Percentiles rank a stretch among this genome's conserved stretches.
phyloP scores from a whole-genome alignment of 345 rosid genomes.

The Rhizophora mangle region DNA sequence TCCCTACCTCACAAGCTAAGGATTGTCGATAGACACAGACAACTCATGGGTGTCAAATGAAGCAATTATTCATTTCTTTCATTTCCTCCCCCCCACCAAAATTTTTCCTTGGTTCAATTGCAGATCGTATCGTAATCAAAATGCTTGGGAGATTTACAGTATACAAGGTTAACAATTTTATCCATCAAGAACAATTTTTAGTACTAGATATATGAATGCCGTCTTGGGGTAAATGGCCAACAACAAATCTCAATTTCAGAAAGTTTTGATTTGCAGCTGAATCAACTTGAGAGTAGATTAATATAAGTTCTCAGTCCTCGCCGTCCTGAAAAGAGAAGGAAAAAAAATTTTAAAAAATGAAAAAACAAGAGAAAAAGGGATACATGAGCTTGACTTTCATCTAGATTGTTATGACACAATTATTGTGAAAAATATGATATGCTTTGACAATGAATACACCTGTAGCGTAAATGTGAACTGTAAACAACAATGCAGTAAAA shows the following conservation, averaged over 20 bases:
- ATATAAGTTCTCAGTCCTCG: slow-evolving; percentile 25
- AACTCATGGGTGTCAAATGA: background rate
- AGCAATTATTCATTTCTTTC: slow-evolving; percentile 18
- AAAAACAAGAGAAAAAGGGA: background rate
- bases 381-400: background rate
- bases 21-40: too few relatives aligned
- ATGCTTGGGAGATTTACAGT: background rate
- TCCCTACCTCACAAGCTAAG: too few relatives aligned
- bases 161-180: slow-evolving; percentile 9
- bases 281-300: slow-evolving; percentile 2
- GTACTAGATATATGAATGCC: slow-evolving; percentile 18
- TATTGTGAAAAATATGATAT: too few relatives aligned
- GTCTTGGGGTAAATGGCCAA: slow-evolving; percentile 13
- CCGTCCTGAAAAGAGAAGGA: slow-evolving; percentile 22
- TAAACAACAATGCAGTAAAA: too few relatives aligned
- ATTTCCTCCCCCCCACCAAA: background rate
- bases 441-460: too few relatives aligned
- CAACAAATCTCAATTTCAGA: slow-evolving; percentile 24
- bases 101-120: slow-evolving; percentile 1
- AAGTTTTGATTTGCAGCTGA: slow-evolving; percentile 9
- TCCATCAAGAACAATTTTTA: slow-evolving; percentile 8
- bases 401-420: too few relatives aligned
- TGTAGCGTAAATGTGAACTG: too few relatives aligned
- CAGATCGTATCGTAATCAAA: background rate
- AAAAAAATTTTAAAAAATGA: background rate